These are phyloP conservation scores for Dalbergia cultrata DNA, from an alignment of 306 rosid genomes.

Conservation along the genomic window DNA sequence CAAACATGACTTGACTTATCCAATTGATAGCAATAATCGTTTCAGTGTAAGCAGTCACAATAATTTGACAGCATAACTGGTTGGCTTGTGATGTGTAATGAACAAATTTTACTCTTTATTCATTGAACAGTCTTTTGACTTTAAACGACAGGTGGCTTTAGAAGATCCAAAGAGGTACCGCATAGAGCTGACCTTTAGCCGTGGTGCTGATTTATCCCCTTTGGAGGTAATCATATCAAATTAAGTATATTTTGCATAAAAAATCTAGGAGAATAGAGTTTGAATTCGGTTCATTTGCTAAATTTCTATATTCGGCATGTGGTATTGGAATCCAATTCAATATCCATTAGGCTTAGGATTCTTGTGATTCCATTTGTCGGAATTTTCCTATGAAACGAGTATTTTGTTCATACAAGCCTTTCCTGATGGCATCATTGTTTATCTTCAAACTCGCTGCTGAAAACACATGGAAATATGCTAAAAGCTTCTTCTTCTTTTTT, in stretches of 20 bases:
- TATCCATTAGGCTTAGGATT: conserved; percentile 16
- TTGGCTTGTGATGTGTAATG: conserved; percentile 18
- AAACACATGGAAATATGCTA: not conserved
- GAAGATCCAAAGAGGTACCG: conserved; percentile 92
- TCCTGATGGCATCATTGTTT: not conserved
- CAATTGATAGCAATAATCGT: conserved; percentile 34
- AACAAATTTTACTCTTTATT: conserved; percentile 13
- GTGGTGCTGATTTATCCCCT: conserved; percentile 96
- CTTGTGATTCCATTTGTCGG: not conserved
- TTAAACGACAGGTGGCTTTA: conserved; percentile 74
- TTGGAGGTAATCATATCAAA: conserved; percentile 73
- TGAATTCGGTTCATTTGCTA: conserved; percentile 19
- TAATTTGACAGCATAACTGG: conserved; percentile 20
- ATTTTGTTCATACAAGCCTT: conserved; percentile 9
- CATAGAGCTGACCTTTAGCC: conserved; percentile 89
- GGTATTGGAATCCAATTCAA: not conserved
- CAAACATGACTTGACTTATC: conserved; percentile 7
- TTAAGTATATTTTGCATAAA: conserved; percentile 28
- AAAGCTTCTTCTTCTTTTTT: not conserved
- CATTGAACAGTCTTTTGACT: conserved; percentile 46
- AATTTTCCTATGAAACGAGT: not conserved
- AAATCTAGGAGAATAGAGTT: not conserved
- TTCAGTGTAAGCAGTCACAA: not conserved
- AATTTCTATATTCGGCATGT: not conserved
- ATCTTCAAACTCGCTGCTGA: conserved; percentile 6